Evolutionary conservation across 441 rosid species (phyloP), one percentile per base, ranked within the genome.

Genomic region (Raphanus hybrid): DNA sequence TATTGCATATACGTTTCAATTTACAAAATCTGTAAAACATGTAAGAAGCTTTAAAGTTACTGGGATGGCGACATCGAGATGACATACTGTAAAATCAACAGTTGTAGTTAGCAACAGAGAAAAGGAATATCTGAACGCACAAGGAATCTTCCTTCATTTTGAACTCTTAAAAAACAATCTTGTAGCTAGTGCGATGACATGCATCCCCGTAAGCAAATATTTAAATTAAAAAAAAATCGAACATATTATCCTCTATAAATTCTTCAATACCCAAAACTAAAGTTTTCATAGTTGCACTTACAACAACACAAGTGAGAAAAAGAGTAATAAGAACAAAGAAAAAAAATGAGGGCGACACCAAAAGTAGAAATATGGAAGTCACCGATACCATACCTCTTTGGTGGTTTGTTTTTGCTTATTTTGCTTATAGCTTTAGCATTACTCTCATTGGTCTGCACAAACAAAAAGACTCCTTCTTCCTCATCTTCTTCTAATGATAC

Each of bases 381-480:
- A 32, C 85, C 85, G 43, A 11, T 79, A 20, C 83, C 83, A 32
- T 82, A 82, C 57, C 79, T 82, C 9, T 79, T 80, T 66, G 81
- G 85, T 41, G 72, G 85, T 64, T 27, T 83, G 14, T 74, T 29
- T 74, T 64, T 83, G 27, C 48, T 83, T 48, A 14, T 83, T 5
- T 26, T 83, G 65, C 76, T 77, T 61, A 70, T 83, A 23, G 71
- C 83, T 39, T 26, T 74, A 61, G 83, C 85, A 70, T 74, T 82
- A 74, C 39, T 76, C 62, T 64, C 73, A 20, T 37, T 82, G 39
- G 65, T 73, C 14, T 82, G 85, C 61, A 76, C 81, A 41, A 10
- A 18, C 34, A 63, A 27, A 57, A 82, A 65, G 16, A 3, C 66
- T 10, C 37, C 37, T 45, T 45, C 73, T 23, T 61, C 60, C 8